Conservation (phyloP, 1,139 yeast genomes). For the Pichia sp. region DNA sequence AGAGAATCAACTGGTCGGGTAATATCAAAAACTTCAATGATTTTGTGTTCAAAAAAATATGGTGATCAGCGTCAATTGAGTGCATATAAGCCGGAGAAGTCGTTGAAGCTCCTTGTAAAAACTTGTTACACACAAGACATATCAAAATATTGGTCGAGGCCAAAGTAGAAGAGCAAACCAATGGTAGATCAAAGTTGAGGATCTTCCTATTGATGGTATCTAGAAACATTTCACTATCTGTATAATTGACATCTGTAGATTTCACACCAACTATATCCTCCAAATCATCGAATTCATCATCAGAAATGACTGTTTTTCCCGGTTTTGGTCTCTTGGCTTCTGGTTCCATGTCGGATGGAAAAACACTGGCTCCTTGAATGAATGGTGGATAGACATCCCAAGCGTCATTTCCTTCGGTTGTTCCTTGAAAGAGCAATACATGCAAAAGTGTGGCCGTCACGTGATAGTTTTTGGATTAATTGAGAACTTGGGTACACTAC, state of each 20-base stretch:
- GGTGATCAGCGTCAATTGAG: constrained; percentile 54
- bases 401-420: no score
- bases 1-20: constrained; percentile 50
- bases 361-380: no score
- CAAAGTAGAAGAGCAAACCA: constrained; percentile 55
- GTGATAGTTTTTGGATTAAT: no score
- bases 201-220: constrained; percentile 46
- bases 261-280: constrained; percentile 2
- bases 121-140: constrained; percentile 68
- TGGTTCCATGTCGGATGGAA: no score
- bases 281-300: constrained; percentile 10
- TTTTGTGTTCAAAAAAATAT: constrained; percentile 49
- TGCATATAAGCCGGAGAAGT: constrained; percentile 64
- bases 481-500: no score
- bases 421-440: no score
- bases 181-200: constrained; percentile 66
- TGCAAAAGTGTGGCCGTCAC: no score
- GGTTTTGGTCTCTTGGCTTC: no score
- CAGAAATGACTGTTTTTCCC: no score
- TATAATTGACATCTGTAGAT: not conserved
- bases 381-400: no score
- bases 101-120: constrained; percentile 57
- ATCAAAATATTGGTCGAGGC: constrained; percentile 58
- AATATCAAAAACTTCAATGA: constrained; percentile 43
- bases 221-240: constrained; percentile 30